Conservation (phyloP, 768 basidiomycete genomes). For the Gymnopilus junonius region DNA sequence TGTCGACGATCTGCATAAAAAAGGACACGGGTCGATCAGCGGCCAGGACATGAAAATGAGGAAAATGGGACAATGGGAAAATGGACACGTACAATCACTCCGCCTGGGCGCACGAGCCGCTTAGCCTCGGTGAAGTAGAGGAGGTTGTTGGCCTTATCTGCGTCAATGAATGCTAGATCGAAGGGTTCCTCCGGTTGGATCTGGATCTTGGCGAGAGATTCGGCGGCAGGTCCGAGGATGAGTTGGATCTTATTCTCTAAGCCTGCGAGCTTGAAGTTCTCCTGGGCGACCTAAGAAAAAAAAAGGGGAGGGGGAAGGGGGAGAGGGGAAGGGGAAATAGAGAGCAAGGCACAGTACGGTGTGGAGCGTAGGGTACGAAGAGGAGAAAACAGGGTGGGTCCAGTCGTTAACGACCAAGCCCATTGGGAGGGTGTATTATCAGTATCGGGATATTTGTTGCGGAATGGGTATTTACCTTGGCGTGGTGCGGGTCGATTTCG, state of each 20-base stretch:
- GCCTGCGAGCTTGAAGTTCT: slow-evolving; percentile 59
- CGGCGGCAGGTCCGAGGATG: slow-evolving; percentile 53
- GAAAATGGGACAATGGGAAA: no score
- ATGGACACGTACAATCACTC: slow-evolving; percentile 54
- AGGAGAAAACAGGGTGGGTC: not conserved
- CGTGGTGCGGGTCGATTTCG: slow-evolving; percentile 52
- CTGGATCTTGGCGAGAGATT: slow-evolving; percentile 50
- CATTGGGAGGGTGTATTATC: not conserved
- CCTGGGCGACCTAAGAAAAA: slow-evolving; percentile 10
- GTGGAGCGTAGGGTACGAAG: not conserved
- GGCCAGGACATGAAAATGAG: no score
- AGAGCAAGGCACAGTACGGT: not conserved
- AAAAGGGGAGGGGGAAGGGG: no score
- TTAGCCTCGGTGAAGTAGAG: slow-evolving; percentile 64
- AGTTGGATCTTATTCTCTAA: slow-evolving; percentile 51
- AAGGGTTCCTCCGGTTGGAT: slow-evolving; percentile 53
- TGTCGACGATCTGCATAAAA: slow-evolving; percentile 58
- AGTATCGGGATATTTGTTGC: not conserved
- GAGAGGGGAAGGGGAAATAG: no score
- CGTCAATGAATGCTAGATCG: slow-evolving; percentile 77
- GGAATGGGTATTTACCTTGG: slow-evolving; percentile 35
- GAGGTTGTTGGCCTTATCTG: slow-evolving; percentile 59
- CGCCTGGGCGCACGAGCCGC: slow-evolving; percentile 59
- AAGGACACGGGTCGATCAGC: not conserved
- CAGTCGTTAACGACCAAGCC: not conserved